Evolutionary conservation across 768 basidiomycete species (phyloP).

Genomic region (Phanerodontia chrysosporium): DNA sequence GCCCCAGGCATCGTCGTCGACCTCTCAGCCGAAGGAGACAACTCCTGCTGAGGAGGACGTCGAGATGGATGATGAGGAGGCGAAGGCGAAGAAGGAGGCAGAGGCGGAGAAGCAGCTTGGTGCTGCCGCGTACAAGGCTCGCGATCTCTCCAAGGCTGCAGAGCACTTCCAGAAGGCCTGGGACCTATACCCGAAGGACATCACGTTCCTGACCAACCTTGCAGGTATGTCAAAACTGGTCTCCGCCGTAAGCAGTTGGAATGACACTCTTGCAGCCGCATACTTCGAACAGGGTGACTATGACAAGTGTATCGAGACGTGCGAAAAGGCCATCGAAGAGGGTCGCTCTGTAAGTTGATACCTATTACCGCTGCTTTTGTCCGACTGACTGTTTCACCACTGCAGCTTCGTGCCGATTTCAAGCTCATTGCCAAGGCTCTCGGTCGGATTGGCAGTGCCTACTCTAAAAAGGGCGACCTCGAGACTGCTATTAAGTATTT

Average conservation of each 20-base stretch:
- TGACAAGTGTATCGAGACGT: conserved; percentile 85
- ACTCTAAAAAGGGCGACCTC: conserved; percentile 76
- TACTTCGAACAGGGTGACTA: conserved; percentile 94
- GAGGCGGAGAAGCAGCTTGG: conserved; percentile 78
- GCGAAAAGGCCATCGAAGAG: conserved; percentile 95
- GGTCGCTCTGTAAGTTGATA: conserved; percentile 61
- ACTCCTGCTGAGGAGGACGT: conserved; percentile 48
- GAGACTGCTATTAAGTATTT: conserved; percentile 82
- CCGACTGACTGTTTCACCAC: not conserved
- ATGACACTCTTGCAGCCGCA: conserved; percentile 50
- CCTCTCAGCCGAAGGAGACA: conserved; percentile 33
- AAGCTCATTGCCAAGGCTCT: conserved; percentile 94
- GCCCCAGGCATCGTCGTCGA: conserved; percentile 37
- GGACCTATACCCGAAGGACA: conserved; percentile 90
- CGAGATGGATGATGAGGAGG: conserved; percentile 69
- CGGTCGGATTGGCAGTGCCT: conserved; percentile 84
- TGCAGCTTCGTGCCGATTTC: conserved; percentile 82
- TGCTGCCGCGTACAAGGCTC: conserved; percentile 78
- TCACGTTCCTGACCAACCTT: conserved; percentile 90
- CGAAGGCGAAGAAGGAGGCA: conserved; percentile 70
- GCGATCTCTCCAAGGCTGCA: conserved; percentile 75
- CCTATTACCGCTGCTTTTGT: not conserved
- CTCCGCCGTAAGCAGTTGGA: not conserved
- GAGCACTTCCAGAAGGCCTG: conserved; percentile 81
- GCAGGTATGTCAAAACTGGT: conserved; percentile 45